Conservation (phyloP, 2,329 filamentous ascomycete species). For the Dryadomyces quercivorus region DNA sequence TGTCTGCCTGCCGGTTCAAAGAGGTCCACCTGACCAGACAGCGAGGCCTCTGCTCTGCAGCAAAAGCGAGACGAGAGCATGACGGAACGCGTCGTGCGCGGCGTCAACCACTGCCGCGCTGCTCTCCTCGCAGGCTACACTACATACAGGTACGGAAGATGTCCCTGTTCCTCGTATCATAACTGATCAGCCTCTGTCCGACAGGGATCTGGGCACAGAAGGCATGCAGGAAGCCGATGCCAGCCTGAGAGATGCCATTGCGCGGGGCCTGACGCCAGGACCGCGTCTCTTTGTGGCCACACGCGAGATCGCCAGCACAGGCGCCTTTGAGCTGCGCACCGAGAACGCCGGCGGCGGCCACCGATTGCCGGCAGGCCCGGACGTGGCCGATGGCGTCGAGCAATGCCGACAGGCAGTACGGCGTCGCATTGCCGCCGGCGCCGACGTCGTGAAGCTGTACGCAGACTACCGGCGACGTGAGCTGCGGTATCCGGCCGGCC, state of each 20-base stretch:
- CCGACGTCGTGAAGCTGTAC: slow-evolving; percentile 39
- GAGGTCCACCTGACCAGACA: slow-evolving; percentile 9
- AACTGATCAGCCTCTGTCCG: too few relatives aligned
- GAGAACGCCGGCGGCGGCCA: slow-evolving; percentile 29
- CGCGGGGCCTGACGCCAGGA: slow-evolving; percentile 39
- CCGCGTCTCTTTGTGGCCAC: slow-evolving; percentile 44
- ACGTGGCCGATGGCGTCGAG: slow-evolving; percentile 33
- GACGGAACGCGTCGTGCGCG: slow-evolving; percentile 41
- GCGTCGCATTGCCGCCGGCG: slow-evolving; percentile 32
- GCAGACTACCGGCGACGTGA: slow-evolving; percentile 33
- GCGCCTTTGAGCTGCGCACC: slow-evolving; percentile 36
- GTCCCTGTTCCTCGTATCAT: background rate
- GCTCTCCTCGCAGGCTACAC: slow-evolving; percentile 46
- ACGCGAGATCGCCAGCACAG: slow-evolving; percentile 33
- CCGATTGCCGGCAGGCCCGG: slow-evolving; percentile 23
- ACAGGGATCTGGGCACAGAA: slow-evolving; percentile 41
- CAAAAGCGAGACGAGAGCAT: slow-evolving; percentile 47
- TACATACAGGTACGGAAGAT: slow-evolving; percentile 25
- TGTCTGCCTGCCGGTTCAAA: background rate
- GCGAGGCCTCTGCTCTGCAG: slow-evolving; percentile 25
- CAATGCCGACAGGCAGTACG: slow-evolving; percentile 33
- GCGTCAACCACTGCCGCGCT: slow-evolving; percentile 36
- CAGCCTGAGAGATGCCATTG: slow-evolving; percentile 38
- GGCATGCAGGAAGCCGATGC: slow-evolving; percentile 35
- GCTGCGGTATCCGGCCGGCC: slow-evolving; percentile 26